A percentile compares a stretch with the other conserved stretches of the same genome.
Evolutionary conservation across 108 stramenopile genomes (phyloP).

Genomic region (Nitzschia sp.): DNA sequence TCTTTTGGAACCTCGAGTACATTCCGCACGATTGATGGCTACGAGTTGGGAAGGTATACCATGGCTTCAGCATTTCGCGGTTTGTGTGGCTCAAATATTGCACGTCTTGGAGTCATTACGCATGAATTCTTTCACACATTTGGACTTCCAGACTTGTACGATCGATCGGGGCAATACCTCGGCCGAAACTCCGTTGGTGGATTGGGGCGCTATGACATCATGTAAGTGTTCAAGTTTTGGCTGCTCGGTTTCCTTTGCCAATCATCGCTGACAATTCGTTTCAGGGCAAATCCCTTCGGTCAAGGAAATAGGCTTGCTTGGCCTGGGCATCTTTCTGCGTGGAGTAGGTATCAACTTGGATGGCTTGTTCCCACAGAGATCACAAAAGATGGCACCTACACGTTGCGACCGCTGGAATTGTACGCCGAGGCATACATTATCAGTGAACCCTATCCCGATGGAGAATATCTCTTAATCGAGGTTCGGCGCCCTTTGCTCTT

Average conservation of each 20-base stretch:
- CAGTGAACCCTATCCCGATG: conserved; percentile 3
- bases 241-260: too few species aligned
- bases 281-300: neutral
- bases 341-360: conserved; percentile 51
- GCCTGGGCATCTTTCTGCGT: conserved; percentile 54
- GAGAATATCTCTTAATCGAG: conserved; percentile 57
- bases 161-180: conserved; percentile 21
- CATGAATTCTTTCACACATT: conserved; percentile 38
- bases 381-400: conserved; percentile 44
- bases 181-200: conserved; percentile 24
- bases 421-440: conserved; percentile 10
- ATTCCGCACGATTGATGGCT: conserved; percentile 9
- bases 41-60: conserved; percentile 41
- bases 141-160: conserved; percentile 39
- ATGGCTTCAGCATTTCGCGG: conserved; percentile 39
- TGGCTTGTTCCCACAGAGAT: conserved; percentile 53
- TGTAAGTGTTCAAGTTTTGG: neutral
- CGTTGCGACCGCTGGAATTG: conserved; percentile 5
- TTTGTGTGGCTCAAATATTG: conserved; percentile 12
- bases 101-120: conserved; percentile 28
- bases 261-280: neutral
- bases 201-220: conserved; percentile 33
- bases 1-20: neutral
- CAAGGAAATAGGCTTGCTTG: neutral
- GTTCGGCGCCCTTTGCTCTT: conserved; percentile 54